These are phyloP conservation scores for Eremothecium coryli DNA, from an alignment of 1,139 yeast genomes.

Conservation along the genomic window DNA sequence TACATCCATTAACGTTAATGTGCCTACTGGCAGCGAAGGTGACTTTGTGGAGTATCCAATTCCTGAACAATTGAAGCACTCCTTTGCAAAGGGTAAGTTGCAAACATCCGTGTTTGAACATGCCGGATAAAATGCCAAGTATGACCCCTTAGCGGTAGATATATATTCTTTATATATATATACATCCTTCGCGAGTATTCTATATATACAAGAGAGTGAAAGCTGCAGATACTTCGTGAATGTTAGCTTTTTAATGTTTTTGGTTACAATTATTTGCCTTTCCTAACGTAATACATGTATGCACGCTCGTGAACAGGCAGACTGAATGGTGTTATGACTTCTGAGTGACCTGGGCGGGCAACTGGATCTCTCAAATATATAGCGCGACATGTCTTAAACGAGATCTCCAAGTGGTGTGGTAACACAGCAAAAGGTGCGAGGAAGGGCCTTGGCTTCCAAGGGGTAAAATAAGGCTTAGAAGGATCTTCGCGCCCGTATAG, in stretches of 20 bases:
- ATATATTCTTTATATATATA: slow-evolving; percentile 3
- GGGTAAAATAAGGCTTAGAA: slow-evolving; percentile 78
- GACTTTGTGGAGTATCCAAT: slow-evolving; percentile 69
- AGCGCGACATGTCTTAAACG: slow-evolving; percentile 89
- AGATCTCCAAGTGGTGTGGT: slow-evolving; percentile 85
- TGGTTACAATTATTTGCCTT: slow-evolving; percentile 42
- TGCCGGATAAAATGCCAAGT: slow-evolving; percentile 35
- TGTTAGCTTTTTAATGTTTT: neutral
- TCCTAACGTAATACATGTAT: slow-evolving; percentile 85
- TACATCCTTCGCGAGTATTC: slow-evolving; percentile 2
- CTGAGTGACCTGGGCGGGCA: slow-evolving; percentile 95
- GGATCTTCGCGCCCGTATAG: slow-evolving; percentile 70
- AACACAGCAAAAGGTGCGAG: slow-evolving; percentile 85
- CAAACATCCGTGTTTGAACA: slow-evolving; percentile 49
- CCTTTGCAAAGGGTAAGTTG: slow-evolving; percentile 39
- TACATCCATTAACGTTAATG: slow-evolving; percentile 73
- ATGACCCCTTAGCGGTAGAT: neutral
- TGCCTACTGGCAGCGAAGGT: slow-evolving; percentile 55
- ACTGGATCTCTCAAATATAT: slow-evolving; percentile 93
- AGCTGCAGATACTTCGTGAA: neutral
- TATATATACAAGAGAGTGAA: slow-evolving; percentile 4
- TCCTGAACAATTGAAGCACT: slow-evolving; percentile 82
- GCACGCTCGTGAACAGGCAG: slow-evolving; percentile 86
- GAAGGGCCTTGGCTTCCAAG: slow-evolving; percentile 94
- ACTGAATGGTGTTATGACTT: slow-evolving; percentile 85